phyloP scores from a whole-genome alignment of 139 green algal genomes.

The Spirogloea muscicola region DNA sequence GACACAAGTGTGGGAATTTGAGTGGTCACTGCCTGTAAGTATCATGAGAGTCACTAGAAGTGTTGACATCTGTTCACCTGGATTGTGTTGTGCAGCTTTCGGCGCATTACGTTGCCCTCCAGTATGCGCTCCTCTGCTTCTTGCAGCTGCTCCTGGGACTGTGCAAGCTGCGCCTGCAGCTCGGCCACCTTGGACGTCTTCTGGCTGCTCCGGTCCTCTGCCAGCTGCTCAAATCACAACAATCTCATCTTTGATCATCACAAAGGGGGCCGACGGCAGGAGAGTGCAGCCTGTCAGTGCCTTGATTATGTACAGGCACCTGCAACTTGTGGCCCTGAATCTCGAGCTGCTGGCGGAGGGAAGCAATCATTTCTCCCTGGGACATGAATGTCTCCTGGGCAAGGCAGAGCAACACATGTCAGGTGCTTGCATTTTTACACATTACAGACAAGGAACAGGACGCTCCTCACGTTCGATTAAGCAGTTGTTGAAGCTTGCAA shows the following conservation, averaged over 20 bases:
- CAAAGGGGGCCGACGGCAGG: too few relatives aligned
- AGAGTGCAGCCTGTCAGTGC: too few relatives aligned
- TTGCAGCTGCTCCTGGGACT: constrained; percentile 20
- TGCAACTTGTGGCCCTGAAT: neutral
- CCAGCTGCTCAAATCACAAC: constrained; percentile 2
- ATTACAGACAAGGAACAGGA: too few relatives aligned
- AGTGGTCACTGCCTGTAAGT: too few relatives aligned
- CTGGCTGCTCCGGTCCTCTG: neutral
- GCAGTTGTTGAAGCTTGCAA: too few relatives aligned
- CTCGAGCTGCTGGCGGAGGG: neutral
- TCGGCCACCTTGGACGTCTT: constrained; percentile 5
- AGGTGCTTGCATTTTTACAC: too few relatives aligned
- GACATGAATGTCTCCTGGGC: constrained; percentile 6
- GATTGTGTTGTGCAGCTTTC: constrained; percentile 87
- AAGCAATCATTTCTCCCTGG: constrained; percentile 7
- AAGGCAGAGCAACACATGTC: neutral
- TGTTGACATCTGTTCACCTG: too few relatives aligned
- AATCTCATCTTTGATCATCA: too few relatives aligned
- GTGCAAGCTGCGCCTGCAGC: neutral
- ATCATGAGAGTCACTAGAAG: too few relatives aligned
- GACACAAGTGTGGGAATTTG: too few relatives aligned
- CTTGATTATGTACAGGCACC: too few relatives aligned
- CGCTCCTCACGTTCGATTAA: too few relatives aligned
- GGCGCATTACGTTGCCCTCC: constrained; percentile 66
- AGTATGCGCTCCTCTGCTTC: constrained; percentile 11